Conservation (phyloP, 179 eudicot species). For the Actinidia chinensis region DNA sequence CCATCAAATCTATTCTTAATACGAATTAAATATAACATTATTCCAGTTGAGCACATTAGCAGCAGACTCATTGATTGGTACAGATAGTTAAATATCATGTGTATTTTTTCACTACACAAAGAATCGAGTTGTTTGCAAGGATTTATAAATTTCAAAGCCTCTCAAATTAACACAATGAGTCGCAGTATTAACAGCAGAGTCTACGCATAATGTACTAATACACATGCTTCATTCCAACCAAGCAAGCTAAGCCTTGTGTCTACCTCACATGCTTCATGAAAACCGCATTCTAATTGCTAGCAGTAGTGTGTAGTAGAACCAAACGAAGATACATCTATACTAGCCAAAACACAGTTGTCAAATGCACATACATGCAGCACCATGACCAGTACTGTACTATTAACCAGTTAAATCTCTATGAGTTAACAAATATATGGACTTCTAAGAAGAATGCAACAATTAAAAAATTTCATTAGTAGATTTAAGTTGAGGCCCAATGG, state of each 20-base stretch:
- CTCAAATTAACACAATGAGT: no score
- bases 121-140: background rate
- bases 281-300: background rate
- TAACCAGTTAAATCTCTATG: background rate
- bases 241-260: background rate
- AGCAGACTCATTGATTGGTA: no score
- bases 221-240: background rate
- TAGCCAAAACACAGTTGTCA: background rate
- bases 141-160: no score
- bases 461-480: background rate
- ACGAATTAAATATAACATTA: background rate
- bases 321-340: background rate
- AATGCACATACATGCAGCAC: background rate
- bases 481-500: background rate
- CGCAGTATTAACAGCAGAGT: no score
- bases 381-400: background rate
- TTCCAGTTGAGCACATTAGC: background rate
- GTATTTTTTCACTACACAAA: background rate
- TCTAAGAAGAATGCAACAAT: constrained; percentile 5
- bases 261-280: background rate
- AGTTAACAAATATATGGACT: background rate
- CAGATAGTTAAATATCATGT: background rate
- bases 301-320: background rate
- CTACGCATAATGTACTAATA: background rate
- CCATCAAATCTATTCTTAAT: background rate